Evolutionary conservation across 768 basidiomycete genomes (phyloP), one percentile per base, ranked within the genome.

Genomic region (Panus rudis): DNA sequence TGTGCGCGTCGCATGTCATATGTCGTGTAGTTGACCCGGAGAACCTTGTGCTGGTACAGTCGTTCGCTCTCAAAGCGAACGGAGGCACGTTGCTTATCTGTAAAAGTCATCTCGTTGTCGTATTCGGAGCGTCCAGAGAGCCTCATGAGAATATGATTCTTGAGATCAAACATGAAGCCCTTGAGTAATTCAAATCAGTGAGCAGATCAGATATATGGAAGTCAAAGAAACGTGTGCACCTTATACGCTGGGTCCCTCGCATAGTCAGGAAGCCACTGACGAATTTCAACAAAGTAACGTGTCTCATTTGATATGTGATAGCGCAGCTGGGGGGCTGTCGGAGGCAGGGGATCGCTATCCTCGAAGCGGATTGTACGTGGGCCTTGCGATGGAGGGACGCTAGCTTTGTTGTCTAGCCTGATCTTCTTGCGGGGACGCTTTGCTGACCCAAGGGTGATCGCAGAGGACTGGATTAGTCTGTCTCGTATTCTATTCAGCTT

Each of bases 151-250:
- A 63, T 39, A 33, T 66, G 57, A 31, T 62, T 43, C 37, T 63
- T 42, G 16, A 70, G 52, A 6, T 54, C 27, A 0, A 52, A 42
- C 6, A 58, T 14, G 41, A 65, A 68, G 32, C 59, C 41, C 62
- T 66, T 40, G n/a, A n/a, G n/a, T n/a, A n/a, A n/a, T n/a, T n/a
- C n/a, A n/a, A n/a, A n/a, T n/a, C n/a, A n/a, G n/a, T n/a, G n/a
- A n/a, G n/a, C n/a, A n/a, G n/a, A n/a, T n/a, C n/a, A n/a, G n/a
- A n/a, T n/a, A n/a, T n/a, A n/a, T n/a, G n/a, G n/a, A 8, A 30
- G 19, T 11, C n/a, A n/a, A n/a, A n/a, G n/a, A 13, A 23, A 5
- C 8, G 28, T 6, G 48, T 51, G 26, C 38, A 53, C 54, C 50
- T 55, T 13, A 4, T 48, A 11, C 10, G 48, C 50, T 1, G 46